phyloP scores from a whole-genome alignment of 805 yeast genomes.

The Starmerella davenportii region DNA sequence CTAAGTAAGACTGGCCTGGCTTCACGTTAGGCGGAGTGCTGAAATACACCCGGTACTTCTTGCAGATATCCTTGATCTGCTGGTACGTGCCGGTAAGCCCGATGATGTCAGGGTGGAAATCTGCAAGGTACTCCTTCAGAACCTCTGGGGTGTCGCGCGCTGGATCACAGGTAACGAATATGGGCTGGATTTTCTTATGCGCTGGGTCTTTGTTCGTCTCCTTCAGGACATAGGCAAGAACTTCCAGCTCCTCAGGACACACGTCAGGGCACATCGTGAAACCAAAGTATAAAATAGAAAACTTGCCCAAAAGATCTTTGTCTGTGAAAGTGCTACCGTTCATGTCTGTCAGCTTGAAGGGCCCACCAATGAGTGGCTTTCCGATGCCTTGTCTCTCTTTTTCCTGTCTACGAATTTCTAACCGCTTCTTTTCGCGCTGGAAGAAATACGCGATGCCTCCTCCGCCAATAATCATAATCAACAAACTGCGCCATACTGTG shows the following conservation, averaged over 20 bases:
- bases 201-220: constrained; percentile 30
- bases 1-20: constrained; percentile 91
- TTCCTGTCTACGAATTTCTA: constrained; percentile 58
- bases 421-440: constrained; percentile 53
- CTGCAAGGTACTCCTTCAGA: constrained; percentile 60
- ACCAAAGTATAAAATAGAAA: constrained; percentile 81
- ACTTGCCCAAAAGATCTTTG: constrained; percentile 55
- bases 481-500: constrained; percentile 53
- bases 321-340: constrained; percentile 62
- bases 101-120: constrained; percentile 75
- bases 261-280: constrained; percentile 97
- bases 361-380: constrained; percentile 84
- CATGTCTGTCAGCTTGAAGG: constrained; percentile 54
- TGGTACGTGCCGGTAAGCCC: constrained; percentile 89
- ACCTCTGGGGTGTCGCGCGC: constrained; percentile 83
- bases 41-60: constrained; percentile 81
- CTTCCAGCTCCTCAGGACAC: constrained; percentile 94
- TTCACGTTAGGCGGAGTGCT: constrained; percentile 91
- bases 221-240: constrained; percentile 56
- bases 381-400: constrained; percentile 80
- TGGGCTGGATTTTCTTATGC: constrained; percentile 41
- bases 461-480: constrained; percentile 50
- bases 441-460: constrained; percentile 56
- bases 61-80: constrained; percentile 67
- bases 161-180: constrained; percentile 94